These are phyloP conservation scores for Salix udensis DNA, from an alignment of 345 rosid genomes.

Conservation along the genomic window DNA sequence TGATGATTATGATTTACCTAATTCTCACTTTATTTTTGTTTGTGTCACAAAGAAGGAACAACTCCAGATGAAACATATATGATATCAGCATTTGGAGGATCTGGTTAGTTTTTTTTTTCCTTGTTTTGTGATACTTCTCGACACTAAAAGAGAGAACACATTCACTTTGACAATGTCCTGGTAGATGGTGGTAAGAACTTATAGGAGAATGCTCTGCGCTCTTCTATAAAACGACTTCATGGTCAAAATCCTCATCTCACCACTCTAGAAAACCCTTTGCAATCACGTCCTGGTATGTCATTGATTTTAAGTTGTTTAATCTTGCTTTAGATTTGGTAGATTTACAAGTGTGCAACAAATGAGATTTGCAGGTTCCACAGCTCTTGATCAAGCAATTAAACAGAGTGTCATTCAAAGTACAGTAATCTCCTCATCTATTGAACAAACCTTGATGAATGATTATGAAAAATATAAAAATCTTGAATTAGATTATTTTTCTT, in stretches of 20 bases:
- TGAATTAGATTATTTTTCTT: too few relatives aligned
- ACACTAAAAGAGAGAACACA: not conserved
- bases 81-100: slow-evolving; percentile 94
- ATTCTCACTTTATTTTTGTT: not conserved
- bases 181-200: slow-evolving; percentile 74
- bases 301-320: slow-evolving; percentile 2
- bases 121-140: not conserved
- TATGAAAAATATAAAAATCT: too few relatives aligned
- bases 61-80: slow-evolving; percentile 93
- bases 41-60: slow-evolving; percentile 68
- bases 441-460: too few relatives aligned
- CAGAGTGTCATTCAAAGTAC: slow-evolving; percentile 44
- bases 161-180: slow-evolving; percentile 16
- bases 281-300: slow-evolving; percentile 56
- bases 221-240: slow-evolving; percentile 49
- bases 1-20: not conserved
- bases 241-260: slow-evolving; percentile 46
- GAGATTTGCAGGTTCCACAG: slow-evolving; percentile 34
- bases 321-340: not conserved
- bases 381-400: slow-evolving; percentile 48
- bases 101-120: slow-evolving; percentile 53
- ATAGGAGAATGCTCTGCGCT: slow-evolving; percentile 86
- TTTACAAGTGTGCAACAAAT: slow-evolving; percentile 15
- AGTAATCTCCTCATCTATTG: slow-evolving; percentile 43
- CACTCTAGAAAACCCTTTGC: slow-evolving; percentile 65